Conservation (phyloP, 345 rosid genomes). For the Citrus unshiu region DNA sequence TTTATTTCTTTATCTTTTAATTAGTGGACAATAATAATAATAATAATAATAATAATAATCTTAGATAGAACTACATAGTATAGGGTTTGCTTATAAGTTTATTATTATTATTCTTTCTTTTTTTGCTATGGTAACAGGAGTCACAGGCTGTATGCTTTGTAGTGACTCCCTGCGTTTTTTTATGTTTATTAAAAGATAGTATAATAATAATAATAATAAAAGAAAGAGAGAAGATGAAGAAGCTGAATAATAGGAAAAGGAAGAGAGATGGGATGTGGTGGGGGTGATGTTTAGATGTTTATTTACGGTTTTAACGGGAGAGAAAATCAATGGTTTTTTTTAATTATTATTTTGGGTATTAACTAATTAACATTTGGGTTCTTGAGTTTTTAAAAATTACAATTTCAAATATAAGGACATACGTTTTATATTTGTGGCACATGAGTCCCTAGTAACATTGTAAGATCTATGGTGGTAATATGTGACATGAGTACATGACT, state of each 20-base stretch:
- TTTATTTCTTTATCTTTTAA: too few relatives aligned
- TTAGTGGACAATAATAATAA: too few relatives aligned
- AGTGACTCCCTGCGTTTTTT: background rate
- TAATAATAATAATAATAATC: too few relatives aligned
- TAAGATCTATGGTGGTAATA: too few relatives aligned
- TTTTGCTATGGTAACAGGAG: slow-evolving; percentile 6
- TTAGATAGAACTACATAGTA: too few relatives aligned
- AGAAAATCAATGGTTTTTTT: background rate
- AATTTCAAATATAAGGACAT: too few relatives aligned
- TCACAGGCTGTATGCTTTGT: slow-evolving; percentile 24
- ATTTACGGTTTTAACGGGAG: background rate
- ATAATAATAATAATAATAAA: background rate
- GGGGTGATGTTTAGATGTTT: background rate
- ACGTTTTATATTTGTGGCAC: too few relatives aligned
- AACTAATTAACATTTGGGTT: too few relatives aligned
- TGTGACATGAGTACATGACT: too few relatives aligned
- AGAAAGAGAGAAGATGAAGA: background rate
- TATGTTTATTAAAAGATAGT: background rate
- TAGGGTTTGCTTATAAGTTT: background rate
- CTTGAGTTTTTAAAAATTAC: too few relatives aligned
- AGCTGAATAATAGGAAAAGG: background rate
- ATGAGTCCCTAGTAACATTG: too few relatives aligned
- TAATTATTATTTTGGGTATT: too few relatives aligned
- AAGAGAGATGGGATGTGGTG: background rate
- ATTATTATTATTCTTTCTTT: background rate